Evolutionary conservation across 139 green algal genomes (phyloP), one percentile per base, ranked within the genome.

Genomic region (Yamagishiella unicocca): DNA sequence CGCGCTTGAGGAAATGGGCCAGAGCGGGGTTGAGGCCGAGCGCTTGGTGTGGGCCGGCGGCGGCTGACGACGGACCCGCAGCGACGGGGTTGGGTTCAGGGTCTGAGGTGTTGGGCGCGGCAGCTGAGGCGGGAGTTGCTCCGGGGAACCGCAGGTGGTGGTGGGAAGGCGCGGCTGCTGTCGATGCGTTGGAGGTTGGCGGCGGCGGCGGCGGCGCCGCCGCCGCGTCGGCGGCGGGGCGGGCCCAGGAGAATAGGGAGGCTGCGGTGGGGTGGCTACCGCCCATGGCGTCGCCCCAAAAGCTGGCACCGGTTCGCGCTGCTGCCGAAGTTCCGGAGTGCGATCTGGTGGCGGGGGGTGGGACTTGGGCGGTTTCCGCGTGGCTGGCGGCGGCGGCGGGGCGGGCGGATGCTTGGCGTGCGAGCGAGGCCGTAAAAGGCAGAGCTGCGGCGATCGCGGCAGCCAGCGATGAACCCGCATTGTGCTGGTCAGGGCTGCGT

Each of bases 1-100:
- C 64, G 6, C n/a, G 64, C n/a, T 24, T 9, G n/a, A 72, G 64
- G 29, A 42, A 40, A 33, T 45, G 70, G 22, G 70, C 70, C 4
- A 77, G 40, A 22, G 70, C 70, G 3, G 70, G 70, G 40, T 77
- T 77, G 40, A 77, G 40, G 40, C 70, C 70, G 5, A 77, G 8
- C 70, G 40, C 29, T 29, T 66, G 62, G 25, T 19, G 31, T 9
- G 3, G 62, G 62, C n/a, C 62, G 5, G 62, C 35, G 7, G 35
- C 67, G 35, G 33, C 35, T 37, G 67, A 10, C 35, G 67, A 12
- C 21, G 70, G 22, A 8, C 40, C 40, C 3, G 70, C 24, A 5
- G 25, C 70, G 3, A 37, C 24, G 2, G 70, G 70, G 19, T 22
- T 2, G 5, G 70, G 21, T 2, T 27, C 55, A 66, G 27, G 55